Evolutionary conservation across 2,329 filamentous ascomycete genomes (phyloP).

Genomic region (Eurotiales sp.): DNA sequence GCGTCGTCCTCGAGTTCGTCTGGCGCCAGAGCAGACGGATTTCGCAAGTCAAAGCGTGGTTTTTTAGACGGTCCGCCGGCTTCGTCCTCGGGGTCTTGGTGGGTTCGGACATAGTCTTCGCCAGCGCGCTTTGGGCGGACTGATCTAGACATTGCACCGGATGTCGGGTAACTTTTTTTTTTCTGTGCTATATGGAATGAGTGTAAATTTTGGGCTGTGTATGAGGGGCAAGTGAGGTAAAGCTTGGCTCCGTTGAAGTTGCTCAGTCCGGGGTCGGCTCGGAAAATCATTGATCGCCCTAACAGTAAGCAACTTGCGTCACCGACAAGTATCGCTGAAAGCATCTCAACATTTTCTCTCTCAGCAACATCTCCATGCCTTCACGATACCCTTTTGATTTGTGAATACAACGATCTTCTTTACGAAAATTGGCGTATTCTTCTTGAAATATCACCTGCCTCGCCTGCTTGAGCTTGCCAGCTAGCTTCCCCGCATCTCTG

Average conservation of each 20-base stretch:
- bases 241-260: neutral
- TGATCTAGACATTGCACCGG: slow-evolving; percentile 53
- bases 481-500: slow-evolving; percentile 7
- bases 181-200: neutral
- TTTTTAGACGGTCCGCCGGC: slow-evolving; percentile 60
- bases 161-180: neutral
- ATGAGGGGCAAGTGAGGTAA: neutral
- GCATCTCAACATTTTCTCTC: neutral
- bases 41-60: slow-evolving; percentile 88
- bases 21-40: slow-evolving; percentile 85
- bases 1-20: slow-evolving; percentile 72
- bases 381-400: neutral
- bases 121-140: slow-evolving; percentile 78
- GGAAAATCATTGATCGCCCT: slow-evolving; percentile 36
- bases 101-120: slow-evolving; percentile 73
- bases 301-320: slow-evolving; percentile 7
- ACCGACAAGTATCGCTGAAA: slow-evolving; percentile 1
- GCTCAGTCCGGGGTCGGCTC: slow-evolving; percentile 32
- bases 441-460: neutral
- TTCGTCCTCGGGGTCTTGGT: slow-evolving; percentile 54
- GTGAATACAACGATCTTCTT: neutral
- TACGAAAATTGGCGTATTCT: no score
- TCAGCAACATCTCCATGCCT: neutral
- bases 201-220: no score
- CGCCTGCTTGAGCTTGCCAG: neutral